These are phyloP conservation scores for Thelephora terrestris DNA, from an alignment of 1,284 basidiomycete genomes.

Conservation along the genomic window DNA sequence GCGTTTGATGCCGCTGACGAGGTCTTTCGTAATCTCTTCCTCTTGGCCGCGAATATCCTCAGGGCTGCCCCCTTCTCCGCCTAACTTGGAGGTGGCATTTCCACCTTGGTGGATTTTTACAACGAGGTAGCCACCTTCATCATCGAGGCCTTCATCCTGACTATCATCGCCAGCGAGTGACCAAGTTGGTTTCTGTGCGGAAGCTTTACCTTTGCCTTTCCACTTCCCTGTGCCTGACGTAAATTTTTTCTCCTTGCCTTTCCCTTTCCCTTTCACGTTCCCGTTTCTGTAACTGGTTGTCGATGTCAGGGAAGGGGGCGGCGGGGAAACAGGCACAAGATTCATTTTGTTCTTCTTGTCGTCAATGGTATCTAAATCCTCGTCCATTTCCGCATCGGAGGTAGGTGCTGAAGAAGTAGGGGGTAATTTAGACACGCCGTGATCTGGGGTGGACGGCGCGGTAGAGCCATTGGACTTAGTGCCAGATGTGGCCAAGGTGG, in stretches of 20 bases:
- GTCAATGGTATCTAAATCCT: slow-evolving; percentile 4
- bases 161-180: slow-evolving; percentile 26
- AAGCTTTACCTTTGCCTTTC: slow-evolving; percentile 23
- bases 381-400: slow-evolving; percentile 10
- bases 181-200: slow-evolving; percentile 13
- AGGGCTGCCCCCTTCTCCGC: no score
- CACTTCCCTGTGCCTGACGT: slow-evolving; percentile 24
- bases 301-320: slow-evolving; percentile 58
- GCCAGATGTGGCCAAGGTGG: no score
- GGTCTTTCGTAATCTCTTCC: no score
- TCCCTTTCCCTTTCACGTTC: slow-evolving; percentile 33
- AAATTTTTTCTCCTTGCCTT: slow-evolving; percentile 11
- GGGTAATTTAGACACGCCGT: no score
- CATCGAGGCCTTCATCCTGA: slow-evolving; percentile 22
- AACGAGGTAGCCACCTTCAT: slow-evolving; percentile 8
- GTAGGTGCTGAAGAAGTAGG: slow-evolving; percentile 9
- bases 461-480: no score
- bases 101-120: no score
- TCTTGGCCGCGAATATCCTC: no score
- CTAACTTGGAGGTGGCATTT: no score
- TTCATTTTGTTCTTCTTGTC: not conserved
- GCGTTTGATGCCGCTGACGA: no score
- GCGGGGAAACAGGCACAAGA: slow-evolving; percentile 12
- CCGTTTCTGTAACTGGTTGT: slow-evolving; percentile 22
- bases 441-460: no score